phyloP scores from a whole-genome alignment of 805 yeast genomes.

The Sugiyamaella boreocaroliniensis region DNA sequence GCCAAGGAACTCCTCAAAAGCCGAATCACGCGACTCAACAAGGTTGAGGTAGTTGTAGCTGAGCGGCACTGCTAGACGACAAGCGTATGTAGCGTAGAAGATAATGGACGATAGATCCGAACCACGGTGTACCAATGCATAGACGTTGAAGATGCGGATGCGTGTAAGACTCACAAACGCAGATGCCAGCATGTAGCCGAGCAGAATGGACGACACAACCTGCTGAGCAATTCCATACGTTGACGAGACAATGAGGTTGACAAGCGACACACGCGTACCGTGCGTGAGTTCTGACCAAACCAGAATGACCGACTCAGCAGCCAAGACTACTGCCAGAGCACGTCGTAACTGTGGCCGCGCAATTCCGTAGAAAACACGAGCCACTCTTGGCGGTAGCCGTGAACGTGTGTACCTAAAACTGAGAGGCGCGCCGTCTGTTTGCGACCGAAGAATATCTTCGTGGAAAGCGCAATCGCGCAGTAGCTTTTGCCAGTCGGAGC shows the following conservation, averaged over 20 bases:
- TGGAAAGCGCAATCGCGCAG: constrained; percentile 44
- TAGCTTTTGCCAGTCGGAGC: constrained; percentile 49
- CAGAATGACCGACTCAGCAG: constrained; percentile 43
- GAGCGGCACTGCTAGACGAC: constrained; percentile 75
- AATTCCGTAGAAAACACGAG: constrained; percentile 37
- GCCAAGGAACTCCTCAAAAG: constrained; percentile 70
- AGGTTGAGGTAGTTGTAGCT: constrained; percentile 72
- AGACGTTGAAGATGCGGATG: constrained; percentile 65
- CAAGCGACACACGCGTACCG: constrained; percentile 56
- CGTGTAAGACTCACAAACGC: constrained; percentile 61
- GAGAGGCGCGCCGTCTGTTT: constrained; percentile 14
- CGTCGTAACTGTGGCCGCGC: constrained; percentile 43
- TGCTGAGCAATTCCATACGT: constrained; percentile 37
- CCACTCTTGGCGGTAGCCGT: constrained; percentile 37
- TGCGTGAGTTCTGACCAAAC: constrained; percentile 73
- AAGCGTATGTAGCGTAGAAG: constrained; percentile 73
- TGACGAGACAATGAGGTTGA: constrained; percentile 42
- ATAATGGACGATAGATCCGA: constrained; percentile 71
- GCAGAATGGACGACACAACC: constrained; percentile 37
- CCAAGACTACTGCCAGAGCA: constrained; percentile 38
- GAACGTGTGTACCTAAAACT: constrained; percentile 25
- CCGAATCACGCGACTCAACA: constrained; percentile 44
- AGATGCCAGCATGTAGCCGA: constrained; percentile 62
- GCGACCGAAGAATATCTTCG: constrained; percentile 53
- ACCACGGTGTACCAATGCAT: constrained; percentile 62